Evolutionary conservation across 176 grass and related monocot species (phyloP).

Genomic region (Chrysopogon serrulatus): DNA sequence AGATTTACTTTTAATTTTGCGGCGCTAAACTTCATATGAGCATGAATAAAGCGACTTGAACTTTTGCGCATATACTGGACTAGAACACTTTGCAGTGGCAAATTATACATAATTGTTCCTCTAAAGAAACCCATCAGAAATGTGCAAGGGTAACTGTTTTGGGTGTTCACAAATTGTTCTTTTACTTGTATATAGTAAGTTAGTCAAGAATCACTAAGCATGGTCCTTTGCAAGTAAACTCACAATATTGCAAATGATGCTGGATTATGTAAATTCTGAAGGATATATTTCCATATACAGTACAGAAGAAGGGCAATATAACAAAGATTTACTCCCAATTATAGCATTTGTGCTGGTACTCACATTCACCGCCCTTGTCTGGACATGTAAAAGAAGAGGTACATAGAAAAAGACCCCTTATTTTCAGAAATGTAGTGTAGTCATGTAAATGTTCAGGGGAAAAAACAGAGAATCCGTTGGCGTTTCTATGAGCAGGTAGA

Average conservation of each 20-base stretch:
- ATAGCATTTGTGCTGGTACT: background rate
- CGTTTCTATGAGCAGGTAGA: background rate
- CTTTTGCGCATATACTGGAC: too few relatives aligned
- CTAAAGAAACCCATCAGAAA: too few relatives aligned
- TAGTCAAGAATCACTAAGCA: background rate
- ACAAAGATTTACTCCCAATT: background rate
- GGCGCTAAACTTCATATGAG: too few relatives aligned
- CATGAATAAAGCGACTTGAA: too few relatives aligned
- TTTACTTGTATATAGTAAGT: background rate
- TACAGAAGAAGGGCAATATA: background rate
- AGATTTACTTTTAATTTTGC: too few relatives aligned
- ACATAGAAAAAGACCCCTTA: too few relatives aligned
- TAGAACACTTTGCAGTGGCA: too few relatives aligned
- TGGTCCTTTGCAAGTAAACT: background rate
- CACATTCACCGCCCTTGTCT: background rate
- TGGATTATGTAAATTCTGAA: background rate
- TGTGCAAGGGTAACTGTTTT: too few relatives aligned
- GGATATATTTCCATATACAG: background rate
- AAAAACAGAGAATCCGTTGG: background rate
- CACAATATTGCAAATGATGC: background rate
- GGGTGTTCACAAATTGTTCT: too few relatives aligned
- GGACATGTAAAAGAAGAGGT: too few relatives aligned
- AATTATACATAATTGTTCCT: too few relatives aligned
- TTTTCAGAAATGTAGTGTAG: background rate
- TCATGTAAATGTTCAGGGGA: background rate